These are phyloP conservation scores for Casuarina glauca DNA, from an alignment of 306 rosid genomes.

Conservation along the genomic window DNA sequence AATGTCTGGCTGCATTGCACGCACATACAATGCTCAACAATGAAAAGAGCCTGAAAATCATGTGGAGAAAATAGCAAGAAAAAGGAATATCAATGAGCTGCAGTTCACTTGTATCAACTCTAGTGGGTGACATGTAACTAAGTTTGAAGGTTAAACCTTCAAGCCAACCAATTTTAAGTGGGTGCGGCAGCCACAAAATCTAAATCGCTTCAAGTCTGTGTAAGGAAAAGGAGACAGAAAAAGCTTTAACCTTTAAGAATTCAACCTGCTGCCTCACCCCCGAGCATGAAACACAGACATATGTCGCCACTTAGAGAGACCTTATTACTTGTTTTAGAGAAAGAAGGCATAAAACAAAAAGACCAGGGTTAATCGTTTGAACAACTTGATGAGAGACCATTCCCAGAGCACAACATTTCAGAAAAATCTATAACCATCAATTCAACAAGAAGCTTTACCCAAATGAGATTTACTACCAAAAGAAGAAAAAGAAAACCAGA, in stretches of 20 bases:
- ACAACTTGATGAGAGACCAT: background rate
- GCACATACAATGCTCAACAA: background rate
- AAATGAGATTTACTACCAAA: background rate
- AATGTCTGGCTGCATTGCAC: background rate
- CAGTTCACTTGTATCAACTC: background rate
- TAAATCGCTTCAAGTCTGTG: background rate
- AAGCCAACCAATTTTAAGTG: background rate
- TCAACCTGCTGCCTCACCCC: background rate
- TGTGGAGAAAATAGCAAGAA: background rate
- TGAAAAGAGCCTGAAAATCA: background rate
- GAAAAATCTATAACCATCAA: background rate
- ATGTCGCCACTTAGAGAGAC: background rate
- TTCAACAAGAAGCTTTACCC: background rate
- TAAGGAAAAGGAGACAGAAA: background rate
- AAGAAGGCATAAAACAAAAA: background rate
- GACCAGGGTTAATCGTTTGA: background rate
- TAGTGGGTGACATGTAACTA: background rate
- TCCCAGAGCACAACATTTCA: background rate
- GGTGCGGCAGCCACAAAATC: background rate
- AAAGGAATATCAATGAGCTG: background rate
- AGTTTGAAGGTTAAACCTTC: background rate
- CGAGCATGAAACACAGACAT: background rate
- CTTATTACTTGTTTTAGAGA: background rate
- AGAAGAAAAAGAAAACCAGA: too few relatives aligned
- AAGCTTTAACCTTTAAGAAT: background rate